These are phyloP conservation scores for Neolentinus lepideus DNA, from an alignment of 1,284 basidiomycete genomes.

Conservation along the genomic window DNA sequence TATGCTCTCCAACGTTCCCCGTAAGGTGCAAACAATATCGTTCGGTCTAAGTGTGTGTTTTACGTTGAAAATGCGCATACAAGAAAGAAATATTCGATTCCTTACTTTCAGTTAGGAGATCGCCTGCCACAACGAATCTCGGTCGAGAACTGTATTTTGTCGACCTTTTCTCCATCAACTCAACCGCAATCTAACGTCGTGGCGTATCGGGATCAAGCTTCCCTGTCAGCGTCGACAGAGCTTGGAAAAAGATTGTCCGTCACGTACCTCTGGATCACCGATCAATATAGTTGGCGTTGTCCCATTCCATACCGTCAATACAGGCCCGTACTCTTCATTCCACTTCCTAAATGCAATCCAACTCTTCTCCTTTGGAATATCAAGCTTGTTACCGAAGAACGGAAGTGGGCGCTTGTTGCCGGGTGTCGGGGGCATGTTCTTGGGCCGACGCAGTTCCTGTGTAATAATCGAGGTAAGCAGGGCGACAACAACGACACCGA, in stretches of 20 bases:
- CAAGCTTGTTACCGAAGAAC: slow-evolving; percentile 1
- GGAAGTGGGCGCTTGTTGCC: slow-evolving; percentile 1
- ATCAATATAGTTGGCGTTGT: neutral
- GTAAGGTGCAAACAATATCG: slow-evolving; percentile 1
- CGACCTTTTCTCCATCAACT: neutral
- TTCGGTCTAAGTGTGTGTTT: neutral
- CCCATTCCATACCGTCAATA: slow-evolving; percentile 2
- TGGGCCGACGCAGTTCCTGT: neutral
- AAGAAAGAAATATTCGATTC: neutral
- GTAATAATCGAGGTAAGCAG: neutral
- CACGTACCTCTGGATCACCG: slow-evolving; percentile 1
- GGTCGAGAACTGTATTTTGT: neutral
- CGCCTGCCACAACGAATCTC: neutral
- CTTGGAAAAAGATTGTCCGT: neutral
- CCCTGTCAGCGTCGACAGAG: neutral
- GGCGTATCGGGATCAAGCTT: neutral
- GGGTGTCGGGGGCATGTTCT: slow-evolving; percentile 2
- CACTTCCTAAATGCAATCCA: slow-evolving; percentile 1
- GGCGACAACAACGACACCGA: neutral
- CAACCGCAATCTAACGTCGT: neutral
- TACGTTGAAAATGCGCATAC: neutral
- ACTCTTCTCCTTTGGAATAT: slow-evolving; percentile 2
- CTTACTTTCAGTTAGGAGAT: neutral
- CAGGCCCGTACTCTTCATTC: slow-evolving; percentile 1
- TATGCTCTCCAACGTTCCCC: slow-evolving; percentile 1